Percentiles rank a stretch among this genome's conserved stretches.
phyloP scores from a whole-genome alignment of 139 green algal genomes.

The Chlorella sp. region DNA sequence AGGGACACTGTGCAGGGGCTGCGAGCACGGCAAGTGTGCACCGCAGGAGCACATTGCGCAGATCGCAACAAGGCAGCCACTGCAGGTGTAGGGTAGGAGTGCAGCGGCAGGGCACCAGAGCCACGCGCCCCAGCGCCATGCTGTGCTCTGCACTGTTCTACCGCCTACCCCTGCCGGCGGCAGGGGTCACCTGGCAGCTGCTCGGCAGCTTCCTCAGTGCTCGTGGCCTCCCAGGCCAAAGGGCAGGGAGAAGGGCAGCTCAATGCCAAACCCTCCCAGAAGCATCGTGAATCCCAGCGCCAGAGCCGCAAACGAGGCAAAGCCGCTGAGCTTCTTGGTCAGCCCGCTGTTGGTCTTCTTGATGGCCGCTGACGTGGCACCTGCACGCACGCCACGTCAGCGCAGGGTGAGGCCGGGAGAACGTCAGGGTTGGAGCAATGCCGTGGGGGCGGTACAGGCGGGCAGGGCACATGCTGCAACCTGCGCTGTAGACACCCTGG shows the following conservation, averaged over 20 bases:
- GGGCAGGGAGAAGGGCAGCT: constrained; percentile 63
- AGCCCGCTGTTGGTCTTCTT: constrained; percentile 73
- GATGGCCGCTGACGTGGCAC: constrained; percentile 75
- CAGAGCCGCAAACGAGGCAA: constrained; percentile 76
- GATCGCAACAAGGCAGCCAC: too few relatives aligned
- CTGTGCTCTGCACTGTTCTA: not conserved
- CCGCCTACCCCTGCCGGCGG: not conserved
- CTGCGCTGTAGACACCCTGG: too few relatives aligned
- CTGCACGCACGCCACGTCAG: constrained; percentile 16
- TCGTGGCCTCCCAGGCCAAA: constrained; percentile 21
- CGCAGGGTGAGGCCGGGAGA: not conserved
- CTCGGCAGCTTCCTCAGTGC: not conserved
- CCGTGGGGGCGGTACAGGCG: too few relatives aligned
- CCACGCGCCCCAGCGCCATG: not conserved
- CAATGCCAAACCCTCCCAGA: constrained; percentile 64
- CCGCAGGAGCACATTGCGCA: too few relatives aligned
- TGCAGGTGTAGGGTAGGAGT: not conserved
- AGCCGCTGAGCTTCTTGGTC: constrained; percentile 71
- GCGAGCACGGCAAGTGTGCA: too few relatives aligned
- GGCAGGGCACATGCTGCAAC: not conserved
- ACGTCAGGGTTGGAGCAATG: too few relatives aligned
- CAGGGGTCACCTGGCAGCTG: too few relatives aligned
- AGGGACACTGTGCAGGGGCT: too few relatives aligned
- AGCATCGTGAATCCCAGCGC: constrained; percentile 75
- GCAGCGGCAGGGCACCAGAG: not conserved